Evolutionary conservation across 1,284 basidiomycete genomes (phyloP).

Genomic region (Prillingera fragicola): DNA sequence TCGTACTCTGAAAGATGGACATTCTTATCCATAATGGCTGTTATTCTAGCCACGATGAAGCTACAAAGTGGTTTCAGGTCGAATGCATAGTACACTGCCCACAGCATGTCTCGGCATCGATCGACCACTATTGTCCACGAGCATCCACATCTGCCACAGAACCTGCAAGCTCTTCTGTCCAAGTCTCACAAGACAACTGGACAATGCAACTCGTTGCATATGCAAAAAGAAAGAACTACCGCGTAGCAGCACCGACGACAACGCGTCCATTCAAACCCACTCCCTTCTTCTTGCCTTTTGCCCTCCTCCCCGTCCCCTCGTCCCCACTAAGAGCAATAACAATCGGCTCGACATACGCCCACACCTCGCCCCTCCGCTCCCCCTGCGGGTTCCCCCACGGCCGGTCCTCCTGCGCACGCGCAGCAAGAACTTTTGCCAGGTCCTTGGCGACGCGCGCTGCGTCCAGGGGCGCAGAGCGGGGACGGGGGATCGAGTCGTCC

Average conservation of each 20-base stretch:
- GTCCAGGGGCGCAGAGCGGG: slow-evolving; percentile 32
- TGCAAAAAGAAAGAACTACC: too few relatives aligned
- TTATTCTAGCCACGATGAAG: too few relatives aligned
- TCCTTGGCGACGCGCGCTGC: slow-evolving; percentile 26
- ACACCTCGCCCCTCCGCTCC: slow-evolving; percentile 15
- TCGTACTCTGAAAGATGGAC: too few relatives aligned
- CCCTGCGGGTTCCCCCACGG: slow-evolving; percentile 39
- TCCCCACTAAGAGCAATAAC: slow-evolving; percentile 12
- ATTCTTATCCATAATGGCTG: too few relatives aligned
- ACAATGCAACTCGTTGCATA: neutral
- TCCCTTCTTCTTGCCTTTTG: slow-evolving; percentile 26
- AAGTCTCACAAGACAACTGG: neutral
- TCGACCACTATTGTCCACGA: too few relatives aligned
- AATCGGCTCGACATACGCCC: slow-evolving; percentile 8
- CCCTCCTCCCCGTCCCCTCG: slow-evolving; percentile 22
- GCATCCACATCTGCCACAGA: too few relatives aligned
- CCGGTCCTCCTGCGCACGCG: slow-evolving; percentile 32
- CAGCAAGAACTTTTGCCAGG: slow-evolving; percentile 22
- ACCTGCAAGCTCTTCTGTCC: too few relatives aligned
- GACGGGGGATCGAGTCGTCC: slow-evolving; percentile 26
- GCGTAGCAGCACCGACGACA: slow-evolving; percentile 36
- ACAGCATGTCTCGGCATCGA: too few relatives aligned
- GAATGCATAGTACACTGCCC: too few relatives aligned
- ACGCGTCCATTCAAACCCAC: slow-evolving; percentile 30
- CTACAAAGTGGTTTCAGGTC: too few relatives aligned